Conservation (phyloP, 2,329 filamentous ascomycete genomes). For the Cladobotryum mycophilum region DNA sequence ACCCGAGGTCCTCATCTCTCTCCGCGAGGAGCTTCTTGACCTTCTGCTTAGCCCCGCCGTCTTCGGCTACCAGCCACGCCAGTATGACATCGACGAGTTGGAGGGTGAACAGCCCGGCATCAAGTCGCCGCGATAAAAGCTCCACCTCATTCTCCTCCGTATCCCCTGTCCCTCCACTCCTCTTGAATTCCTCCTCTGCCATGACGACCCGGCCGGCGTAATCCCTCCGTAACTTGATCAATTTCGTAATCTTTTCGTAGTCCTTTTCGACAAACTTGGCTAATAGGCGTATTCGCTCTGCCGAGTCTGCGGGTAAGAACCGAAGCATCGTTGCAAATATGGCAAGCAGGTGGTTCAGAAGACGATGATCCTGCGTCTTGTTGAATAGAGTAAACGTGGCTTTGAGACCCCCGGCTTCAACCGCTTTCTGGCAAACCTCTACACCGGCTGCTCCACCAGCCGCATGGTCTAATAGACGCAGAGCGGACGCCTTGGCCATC, state of each 20-base stretch:
- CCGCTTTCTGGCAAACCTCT: conserved; percentile 65
- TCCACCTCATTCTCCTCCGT: conserved; percentile 52
- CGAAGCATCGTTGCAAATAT: conserved; percentile 81
- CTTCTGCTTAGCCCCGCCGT: conserved; percentile 63
- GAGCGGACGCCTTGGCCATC: conserved; percentile 67
- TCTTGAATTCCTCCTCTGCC: conserved; percentile 43
- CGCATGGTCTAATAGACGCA: conserved; percentile 82
- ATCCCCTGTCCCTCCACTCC: conserved; percentile 12
- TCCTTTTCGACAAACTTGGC: conserved; percentile 96
- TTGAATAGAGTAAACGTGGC: conserved; percentile 81
- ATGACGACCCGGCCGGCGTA: conserved; percentile 60
- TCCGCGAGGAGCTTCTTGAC: conserved; percentile 61
- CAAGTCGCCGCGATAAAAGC: conserved; percentile 68
- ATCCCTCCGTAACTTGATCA: conserved; percentile 65
- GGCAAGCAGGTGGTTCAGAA: conserved; percentile 73
- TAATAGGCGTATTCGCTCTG: conserved; percentile 72
- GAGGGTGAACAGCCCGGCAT: conserved; percentile 77
- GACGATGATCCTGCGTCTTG: conserved; percentile 66
- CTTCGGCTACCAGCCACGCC: conserved; percentile 88
- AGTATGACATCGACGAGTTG: conserved; percentile 80
- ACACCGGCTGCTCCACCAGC: conserved; percentile 43
- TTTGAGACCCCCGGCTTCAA: conserved; percentile 81
- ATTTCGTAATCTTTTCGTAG: conserved; percentile 73
- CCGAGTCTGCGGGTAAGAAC: conserved; percentile 68
- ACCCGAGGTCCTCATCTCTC: conserved; percentile 56